Conservation (phyloP, 2,329 filamentous ascomycete species). For the Thelonectria discophora region DNA sequence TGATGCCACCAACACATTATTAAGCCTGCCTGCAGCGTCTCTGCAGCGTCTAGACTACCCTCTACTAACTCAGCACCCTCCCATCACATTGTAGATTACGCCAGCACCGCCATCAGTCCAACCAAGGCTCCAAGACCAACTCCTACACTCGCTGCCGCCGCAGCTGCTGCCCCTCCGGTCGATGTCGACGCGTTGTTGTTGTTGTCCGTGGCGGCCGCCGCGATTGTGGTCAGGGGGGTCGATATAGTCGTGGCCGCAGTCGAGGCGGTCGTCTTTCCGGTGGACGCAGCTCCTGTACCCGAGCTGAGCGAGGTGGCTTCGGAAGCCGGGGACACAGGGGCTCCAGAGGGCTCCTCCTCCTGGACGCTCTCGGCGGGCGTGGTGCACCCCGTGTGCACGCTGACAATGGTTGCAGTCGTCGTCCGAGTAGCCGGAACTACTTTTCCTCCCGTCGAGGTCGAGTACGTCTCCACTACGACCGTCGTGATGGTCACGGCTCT, state of each 20-base stretch:
- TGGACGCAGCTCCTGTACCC: not conserved
- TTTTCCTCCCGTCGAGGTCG: conserved; percentile 38
- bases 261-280: not conserved
- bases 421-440: conserved; percentile 32
- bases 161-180: conserved; percentile 31
- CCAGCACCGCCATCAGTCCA: conserved; percentile 38
- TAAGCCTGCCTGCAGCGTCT: conserved; percentile 18
- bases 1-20: conserved; percentile 20
- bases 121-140: conserved; percentile 38
- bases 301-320: not conserved
- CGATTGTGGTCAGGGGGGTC: not conserved
- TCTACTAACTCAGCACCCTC: not conserved
- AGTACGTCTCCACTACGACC: conserved; percentile 39
- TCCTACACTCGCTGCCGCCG: conserved; percentile 28
- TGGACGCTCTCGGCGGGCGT: not conserved
- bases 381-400: conserved; percentile 28
- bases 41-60: not conserved
- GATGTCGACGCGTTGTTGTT: conserved; percentile 31
- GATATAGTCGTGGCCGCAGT: not conserved
- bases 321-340: not conserved
- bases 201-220: conserved; percentile 5
- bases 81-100: conserved; percentile 19
- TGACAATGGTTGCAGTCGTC: conserved; percentile 36
- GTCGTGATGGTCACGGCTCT: conserved; percentile 36
- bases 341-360: not conserved